phyloP scores from a whole-genome alignment of 805 yeast species.

The Starmerella powellii region DNA sequence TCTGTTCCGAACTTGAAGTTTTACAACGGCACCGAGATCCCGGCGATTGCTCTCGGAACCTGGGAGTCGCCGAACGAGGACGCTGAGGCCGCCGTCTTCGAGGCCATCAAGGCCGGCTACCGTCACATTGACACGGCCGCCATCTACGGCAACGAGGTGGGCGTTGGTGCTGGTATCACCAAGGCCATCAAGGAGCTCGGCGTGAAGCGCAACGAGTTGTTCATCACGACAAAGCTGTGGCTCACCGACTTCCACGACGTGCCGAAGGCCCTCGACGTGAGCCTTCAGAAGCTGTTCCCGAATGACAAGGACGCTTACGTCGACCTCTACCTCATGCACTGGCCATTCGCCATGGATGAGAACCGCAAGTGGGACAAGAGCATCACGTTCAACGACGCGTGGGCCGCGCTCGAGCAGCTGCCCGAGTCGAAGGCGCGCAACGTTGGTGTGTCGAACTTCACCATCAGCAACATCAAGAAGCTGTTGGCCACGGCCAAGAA shows the following conservation, averaged over 20 bases:
- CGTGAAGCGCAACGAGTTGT: constrained; percentile 40
- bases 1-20: constrained; percentile 32
- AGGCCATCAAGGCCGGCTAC: constrained; percentile 55
- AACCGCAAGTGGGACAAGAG: constrained; percentile 25
- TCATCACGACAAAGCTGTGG: constrained; percentile 56
- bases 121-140: constrained; percentile 68
- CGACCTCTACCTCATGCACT: constrained; percentile 55
- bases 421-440: constrained; percentile 43
- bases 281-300: constrained; percentile 36
- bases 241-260: constrained; percentile 31
- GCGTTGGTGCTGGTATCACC: constrained; percentile 45
- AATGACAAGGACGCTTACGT: constrained; percentile 42
- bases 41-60: constrained; percentile 61
- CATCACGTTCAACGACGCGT: constrained; percentile 40
- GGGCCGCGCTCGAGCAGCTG: constrained; percentile 51
- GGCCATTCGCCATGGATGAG: constrained; percentile 39
- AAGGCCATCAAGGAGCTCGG: constrained; percentile 24
- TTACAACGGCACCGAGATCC: constrained; percentile 48
- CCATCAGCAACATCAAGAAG: constrained; percentile 40
- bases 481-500: constrained; percentile 34
- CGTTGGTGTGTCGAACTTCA: constrained; percentile 68
- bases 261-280: constrained; percentile 38
- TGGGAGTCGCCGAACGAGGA: constrained; percentile 39
- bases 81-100: constrained; percentile 41
- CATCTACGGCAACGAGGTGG: constrained; percentile 54